phyloP scores from a whole-genome alignment of 257 asterid genomes.

The Ocimum tenuiflorum region DNA sequence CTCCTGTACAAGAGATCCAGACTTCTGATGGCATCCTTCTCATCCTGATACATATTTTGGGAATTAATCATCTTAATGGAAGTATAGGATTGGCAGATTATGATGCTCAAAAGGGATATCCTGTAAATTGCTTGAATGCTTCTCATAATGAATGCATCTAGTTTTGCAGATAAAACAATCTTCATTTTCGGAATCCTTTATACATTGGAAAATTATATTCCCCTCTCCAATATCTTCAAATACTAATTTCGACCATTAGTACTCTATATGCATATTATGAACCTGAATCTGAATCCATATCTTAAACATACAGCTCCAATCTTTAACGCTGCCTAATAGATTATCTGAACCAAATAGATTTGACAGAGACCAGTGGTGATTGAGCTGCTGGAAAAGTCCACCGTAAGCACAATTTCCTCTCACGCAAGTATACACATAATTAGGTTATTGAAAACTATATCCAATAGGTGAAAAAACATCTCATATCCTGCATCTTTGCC shows the following conservation, averaged over 20 bases:
- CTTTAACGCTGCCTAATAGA: background rate
- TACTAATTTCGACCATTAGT: background rate
- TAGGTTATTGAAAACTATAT: background rate
- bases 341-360: background rate
- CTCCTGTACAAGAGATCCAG: slow-evolving; percentile 95
- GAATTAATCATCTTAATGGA: background rate
- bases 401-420: background rate
- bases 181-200: background rate
- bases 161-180: background rate
- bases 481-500: background rate
- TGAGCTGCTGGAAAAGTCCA: background rate
- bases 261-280: too few species aligned
- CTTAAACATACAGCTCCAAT: background rate
- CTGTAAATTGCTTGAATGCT: background rate
- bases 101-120: background rate
- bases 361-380: background rate
- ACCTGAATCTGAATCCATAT: too few species aligned
- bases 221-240: background rate
- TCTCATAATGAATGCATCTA: background rate
- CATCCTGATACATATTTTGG: slow-evolving; percentile 48
- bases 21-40: slow-evolving; percentile 88
- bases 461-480: background rate
- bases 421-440: background rate
- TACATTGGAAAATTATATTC: background rate
- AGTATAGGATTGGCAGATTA: background rate